Evolutionary conservation across 129 eudicot genomes (phyloP).

Genomic region (Flaveria bidentis): DNA sequence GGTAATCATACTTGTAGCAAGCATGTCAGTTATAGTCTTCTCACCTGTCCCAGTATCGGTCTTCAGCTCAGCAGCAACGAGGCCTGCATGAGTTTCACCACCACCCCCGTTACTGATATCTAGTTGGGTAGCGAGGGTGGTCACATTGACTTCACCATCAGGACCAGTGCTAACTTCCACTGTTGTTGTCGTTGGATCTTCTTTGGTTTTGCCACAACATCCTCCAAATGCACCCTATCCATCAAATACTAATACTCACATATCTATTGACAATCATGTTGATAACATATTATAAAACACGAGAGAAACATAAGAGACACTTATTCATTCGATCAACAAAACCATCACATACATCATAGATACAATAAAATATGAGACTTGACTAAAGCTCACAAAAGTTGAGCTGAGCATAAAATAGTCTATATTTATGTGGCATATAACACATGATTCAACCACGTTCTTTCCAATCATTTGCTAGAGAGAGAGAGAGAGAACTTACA

Average conservation of each 20-base stretch:
- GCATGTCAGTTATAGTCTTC: neutral
- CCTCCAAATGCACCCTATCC: slow-evolving; percentile 30
- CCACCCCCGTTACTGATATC: slow-evolving; percentile 25
- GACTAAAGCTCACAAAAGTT: too few relatives aligned
- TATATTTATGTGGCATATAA: too few relatives aligned
- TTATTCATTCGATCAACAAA: neutral
- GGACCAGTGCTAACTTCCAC: slow-evolving; percentile 21
- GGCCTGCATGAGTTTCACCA: slow-evolving; percentile 18
- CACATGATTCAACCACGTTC: too few relatives aligned
- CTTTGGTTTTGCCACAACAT: slow-evolving; percentile 29
- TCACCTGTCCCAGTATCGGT: neutral
- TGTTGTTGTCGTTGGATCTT: slow-evolving; percentile 16
- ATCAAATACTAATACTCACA: neutral
- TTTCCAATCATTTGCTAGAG: neutral
- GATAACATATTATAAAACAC: too few relatives aligned
- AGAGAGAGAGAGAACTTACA: slow-evolving; percentile 29
- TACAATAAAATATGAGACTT: neutral
- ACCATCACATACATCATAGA: neutral
- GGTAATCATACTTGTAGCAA: slow-evolving; percentile 34
- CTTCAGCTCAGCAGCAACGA: slow-evolving; percentile 10
- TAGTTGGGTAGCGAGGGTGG: neutral
- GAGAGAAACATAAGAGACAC: neutral
- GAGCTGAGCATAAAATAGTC: too few relatives aligned
- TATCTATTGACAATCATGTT: neutral
- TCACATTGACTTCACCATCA: slow-evolving; percentile 15